These are phyloP conservation scores for Prototheca cutis DNA, from an alignment of 163 green algal species.

Conservation along the genomic window DNA sequence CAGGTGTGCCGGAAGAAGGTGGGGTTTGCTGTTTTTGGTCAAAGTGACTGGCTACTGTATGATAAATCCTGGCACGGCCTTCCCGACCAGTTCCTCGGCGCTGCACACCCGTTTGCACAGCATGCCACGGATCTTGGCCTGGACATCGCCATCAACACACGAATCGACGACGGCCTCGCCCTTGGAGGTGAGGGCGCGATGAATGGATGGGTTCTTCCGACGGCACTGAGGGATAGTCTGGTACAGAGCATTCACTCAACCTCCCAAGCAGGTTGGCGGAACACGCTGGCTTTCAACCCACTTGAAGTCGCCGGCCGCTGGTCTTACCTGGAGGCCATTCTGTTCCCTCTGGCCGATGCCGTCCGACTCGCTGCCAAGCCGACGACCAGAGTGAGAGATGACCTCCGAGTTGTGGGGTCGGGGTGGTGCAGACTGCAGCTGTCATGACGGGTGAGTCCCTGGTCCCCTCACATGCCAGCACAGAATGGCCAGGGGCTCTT, in stretches of 20 bases:
- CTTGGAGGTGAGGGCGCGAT: constrained; percentile 1
- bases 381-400: not conserved
- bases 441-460: no score
- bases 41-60: no score
- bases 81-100: no score
- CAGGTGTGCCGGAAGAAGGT: not conserved
- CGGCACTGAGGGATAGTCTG: no score
- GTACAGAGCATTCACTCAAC: no score
- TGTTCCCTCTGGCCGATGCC: constrained; percentile 3
- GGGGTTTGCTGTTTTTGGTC: no score
- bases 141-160: constrained; percentile 4
- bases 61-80: no score
- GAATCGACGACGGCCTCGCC: constrained; percentile 4
- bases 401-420: not conserved
- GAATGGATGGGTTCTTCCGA: no score
- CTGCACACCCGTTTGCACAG: no score
- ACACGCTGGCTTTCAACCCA: constrained; percentile 8
- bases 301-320: not conserved
- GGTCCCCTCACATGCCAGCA: no score
- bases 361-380: not conserved
- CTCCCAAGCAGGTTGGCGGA: constrained; percentile 11
- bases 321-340: constrained; percentile 3
- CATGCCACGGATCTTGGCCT: constrained; percentile 1
- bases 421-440: no score
- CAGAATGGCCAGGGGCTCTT: no score